phyloP scores from a whole-genome alignment of 345 rosid genomes.

The Salix caprea region DNA sequence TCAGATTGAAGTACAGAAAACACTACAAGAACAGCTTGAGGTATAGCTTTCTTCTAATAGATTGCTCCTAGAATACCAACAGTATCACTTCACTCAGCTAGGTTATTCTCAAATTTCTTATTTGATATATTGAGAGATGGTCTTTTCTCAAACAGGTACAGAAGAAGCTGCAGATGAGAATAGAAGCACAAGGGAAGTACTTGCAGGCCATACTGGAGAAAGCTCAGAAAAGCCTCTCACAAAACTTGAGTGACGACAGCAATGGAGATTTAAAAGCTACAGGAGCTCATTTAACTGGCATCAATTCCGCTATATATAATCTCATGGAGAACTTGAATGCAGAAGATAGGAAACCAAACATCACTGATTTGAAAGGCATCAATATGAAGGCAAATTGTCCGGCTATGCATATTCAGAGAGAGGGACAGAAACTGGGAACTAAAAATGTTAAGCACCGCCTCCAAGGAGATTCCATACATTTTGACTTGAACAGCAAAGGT shows the following conservation, averaged over 20 bases:
- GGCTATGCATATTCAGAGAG: slow-evolving; percentile 22
- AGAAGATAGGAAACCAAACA: slow-evolving; percentile 23
- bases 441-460: slow-evolving; percentile 29
- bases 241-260: slow-evolving; percentile 11
- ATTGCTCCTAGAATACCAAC: neutral
- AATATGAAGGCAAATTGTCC: slow-evolving; percentile 11
- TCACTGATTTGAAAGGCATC: slow-evolving; percentile 10
- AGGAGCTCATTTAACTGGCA: slow-evolving; percentile 36
- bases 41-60: slow-evolving; percentile 19
- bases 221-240: slow-evolving; percentile 58
- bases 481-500: slow-evolving; percentile 54
- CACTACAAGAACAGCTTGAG: slow-evolving; percentile 68
- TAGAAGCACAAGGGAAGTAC: slow-evolving; percentile 85
- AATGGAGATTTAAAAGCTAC: slow-evolving; percentile 25
- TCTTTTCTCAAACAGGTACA: slow-evolving; percentile 49
- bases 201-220: slow-evolving; percentile 64
- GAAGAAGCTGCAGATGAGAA: slow-evolving; percentile 68
- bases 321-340: slow-evolving; percentile 31
- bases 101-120: neutral
- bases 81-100: neutral
- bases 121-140: neutral
- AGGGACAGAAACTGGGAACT: slow-evolving; percentile 16
- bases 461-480: slow-evolving; percentile 34
- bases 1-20: slow-evolving; percentile 53
- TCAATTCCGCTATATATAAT: slow-evolving; percentile 44